Conservation (phyloP, 768 basidiomycete species). For the Leucosporidium scottii region DNA sequence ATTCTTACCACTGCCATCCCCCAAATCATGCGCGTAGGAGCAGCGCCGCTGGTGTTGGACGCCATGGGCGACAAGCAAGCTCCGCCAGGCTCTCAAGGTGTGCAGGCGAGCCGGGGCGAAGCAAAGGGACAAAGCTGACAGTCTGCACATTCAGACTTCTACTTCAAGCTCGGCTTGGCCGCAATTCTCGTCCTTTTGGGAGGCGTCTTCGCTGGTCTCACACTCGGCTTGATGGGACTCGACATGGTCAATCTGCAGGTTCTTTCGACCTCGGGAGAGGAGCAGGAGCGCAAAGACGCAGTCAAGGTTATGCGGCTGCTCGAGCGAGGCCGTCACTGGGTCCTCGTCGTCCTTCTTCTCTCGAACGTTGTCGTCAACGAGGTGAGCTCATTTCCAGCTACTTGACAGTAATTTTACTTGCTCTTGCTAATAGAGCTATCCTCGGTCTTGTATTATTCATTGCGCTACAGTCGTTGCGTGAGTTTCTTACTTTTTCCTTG, state of each 20-base stretch:
- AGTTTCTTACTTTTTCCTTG: no score
- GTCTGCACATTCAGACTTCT: conserved; percentile 51
- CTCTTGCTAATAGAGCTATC: conserved; percentile 37
- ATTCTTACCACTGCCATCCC: background rate
- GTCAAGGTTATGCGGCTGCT: conserved; percentile 50
- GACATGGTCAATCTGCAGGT: conserved; percentile 33
- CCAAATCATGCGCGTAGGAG: background rate
- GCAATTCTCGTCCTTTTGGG: conserved; percentile 67
- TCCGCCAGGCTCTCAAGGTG: background rate
- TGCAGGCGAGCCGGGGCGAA: background rate
- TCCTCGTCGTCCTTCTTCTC: conserved; percentile 80
- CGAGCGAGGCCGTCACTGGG: conserved; percentile 76
- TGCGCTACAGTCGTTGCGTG: background rate
- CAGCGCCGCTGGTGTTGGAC: background rate
- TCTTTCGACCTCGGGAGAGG: conserved; percentile 29
- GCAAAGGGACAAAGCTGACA: background rate
- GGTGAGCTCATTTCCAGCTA: background rate
- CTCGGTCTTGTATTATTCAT: background rate
- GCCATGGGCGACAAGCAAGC: background rate
- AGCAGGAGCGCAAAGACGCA: conserved; percentile 39
- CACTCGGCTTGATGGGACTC: conserved; percentile 29
- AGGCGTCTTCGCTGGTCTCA: conserved; percentile 76
- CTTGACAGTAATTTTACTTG: no score
- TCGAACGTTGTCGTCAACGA: conserved; percentile 63
- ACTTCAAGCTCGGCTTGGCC: conserved; percentile 63